phyloP scores from a whole-genome alignment of 306 rosid species.

The Medicago ruthenica region DNA sequence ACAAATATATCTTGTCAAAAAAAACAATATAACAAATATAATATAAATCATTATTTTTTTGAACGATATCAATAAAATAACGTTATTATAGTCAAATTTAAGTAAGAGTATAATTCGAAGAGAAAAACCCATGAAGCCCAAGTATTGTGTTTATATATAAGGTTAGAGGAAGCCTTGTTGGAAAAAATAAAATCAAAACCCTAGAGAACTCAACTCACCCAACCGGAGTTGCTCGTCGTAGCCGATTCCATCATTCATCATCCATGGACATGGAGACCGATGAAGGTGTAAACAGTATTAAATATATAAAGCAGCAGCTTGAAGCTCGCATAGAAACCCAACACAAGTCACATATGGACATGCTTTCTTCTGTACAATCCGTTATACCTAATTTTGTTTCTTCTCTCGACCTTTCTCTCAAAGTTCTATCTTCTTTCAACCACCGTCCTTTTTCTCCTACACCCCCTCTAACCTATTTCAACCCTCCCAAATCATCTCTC shows the following conservation, averaged over 20 bases:
- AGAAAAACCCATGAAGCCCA: no score
- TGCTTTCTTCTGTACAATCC: constrained; percentile 71
- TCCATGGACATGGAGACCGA: constrained; percentile 66
- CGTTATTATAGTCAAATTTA: no score
- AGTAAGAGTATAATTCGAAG: no score
- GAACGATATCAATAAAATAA: no score
- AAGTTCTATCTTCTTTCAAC: constrained; percentile 76
- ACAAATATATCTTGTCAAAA: no score
- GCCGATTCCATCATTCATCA: neutral
- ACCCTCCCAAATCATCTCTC: constrained; percentile 39
- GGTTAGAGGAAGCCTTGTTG: no score
- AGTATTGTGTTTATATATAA: no score
- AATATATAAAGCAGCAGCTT: no score
- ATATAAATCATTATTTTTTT: no score
- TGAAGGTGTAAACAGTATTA: constrained; percentile 46
- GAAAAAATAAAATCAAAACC: neutral
- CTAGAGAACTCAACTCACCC: neutral
- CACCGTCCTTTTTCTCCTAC: constrained; percentile 81
- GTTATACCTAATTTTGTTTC: constrained; percentile 73
- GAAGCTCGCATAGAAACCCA: constrained; percentile 76
- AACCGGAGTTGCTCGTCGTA: neutral
- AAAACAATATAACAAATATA: no score
- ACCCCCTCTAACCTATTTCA: constrained; percentile 66
- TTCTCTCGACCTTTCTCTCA: constrained; percentile 82
- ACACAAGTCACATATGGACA: constrained; percentile 75